phyloP scores from a whole-genome alignment of 1,284 basidiomycete species.

The Ustilago bromivora region DNA sequence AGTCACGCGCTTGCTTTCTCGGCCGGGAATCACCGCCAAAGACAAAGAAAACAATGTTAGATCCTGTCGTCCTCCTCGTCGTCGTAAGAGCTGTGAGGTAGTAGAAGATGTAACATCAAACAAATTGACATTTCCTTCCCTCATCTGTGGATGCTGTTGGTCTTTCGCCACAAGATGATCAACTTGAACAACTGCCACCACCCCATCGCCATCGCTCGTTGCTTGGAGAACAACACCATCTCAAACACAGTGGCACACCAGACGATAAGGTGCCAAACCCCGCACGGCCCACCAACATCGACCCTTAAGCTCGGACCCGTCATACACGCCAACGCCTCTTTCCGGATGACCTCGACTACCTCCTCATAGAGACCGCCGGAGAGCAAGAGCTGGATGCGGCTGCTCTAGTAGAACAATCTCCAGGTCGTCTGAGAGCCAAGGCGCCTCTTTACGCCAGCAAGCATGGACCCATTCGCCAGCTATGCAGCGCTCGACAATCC shows the following conservation, averaged over 20 bases:
- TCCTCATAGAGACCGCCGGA: background rate
- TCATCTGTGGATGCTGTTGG: no score
- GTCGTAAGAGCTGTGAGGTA: no score
- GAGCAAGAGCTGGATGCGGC: background rate
- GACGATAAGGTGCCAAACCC: background rate
- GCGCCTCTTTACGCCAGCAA: background rate
- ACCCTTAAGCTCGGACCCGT: background rate
- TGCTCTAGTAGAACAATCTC: background rate
- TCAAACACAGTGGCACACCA: background rate
- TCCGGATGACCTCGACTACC: background rate
- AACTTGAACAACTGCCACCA: background rate
- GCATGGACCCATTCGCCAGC: constrained; percentile 59
- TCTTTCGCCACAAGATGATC: background rate
- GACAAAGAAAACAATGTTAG: constrained; percentile 3
- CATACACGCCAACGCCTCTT: background rate
- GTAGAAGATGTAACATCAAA: no score
- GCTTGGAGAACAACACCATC: background rate
- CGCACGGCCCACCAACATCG: background rate
- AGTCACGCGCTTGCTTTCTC: constrained; percentile 29
- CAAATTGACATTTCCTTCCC: no score
- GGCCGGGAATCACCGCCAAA: constrained; percentile 20
- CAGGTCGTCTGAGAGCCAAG: background rate
- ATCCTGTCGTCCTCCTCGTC: background rate
- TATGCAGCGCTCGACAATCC: constrained; percentile 52
- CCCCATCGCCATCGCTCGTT: background rate